Conservation (phyloP, 225 moss, liverwort and hornwort species). For the Marchantia paleacea region DNA sequence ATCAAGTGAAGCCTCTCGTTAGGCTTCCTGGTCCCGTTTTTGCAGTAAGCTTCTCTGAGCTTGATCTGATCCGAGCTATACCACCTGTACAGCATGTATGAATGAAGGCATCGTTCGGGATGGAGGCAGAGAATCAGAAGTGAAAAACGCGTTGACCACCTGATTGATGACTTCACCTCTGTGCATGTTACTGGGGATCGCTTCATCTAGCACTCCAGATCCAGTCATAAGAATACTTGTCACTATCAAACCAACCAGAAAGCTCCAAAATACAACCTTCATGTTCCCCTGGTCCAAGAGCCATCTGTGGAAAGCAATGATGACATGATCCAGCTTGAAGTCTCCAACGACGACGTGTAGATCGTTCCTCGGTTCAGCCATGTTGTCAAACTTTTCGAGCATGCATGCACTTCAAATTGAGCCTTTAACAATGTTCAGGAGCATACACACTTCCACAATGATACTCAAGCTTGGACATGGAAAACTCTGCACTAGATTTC, state of each 20-base stretch:
- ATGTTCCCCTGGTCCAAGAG: neutral
- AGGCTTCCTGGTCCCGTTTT: conserved; percentile 6
- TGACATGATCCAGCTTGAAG: neutral
- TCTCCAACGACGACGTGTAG: neutral
- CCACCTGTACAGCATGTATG: conserved; percentile 6
- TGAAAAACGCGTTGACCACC: conserved; percentile 8
- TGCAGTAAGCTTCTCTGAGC: conserved; percentile 9
- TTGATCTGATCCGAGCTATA: neutral
- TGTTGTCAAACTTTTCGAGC: too few relatives aligned
- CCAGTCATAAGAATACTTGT: neutral
- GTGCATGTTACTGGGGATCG: neutral
- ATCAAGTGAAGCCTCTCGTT: conserved; percentile 2
- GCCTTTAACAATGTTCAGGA: too few relatives aligned
- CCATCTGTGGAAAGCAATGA: neutral
- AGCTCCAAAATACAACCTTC: neutral
- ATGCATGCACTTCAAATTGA: too few relatives aligned
- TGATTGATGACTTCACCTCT: conserved; percentile 1
- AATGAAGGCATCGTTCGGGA: neutral
- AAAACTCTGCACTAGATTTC: too few relatives aligned
- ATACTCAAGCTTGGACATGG: too few relatives aligned
- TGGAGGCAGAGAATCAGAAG: neutral
- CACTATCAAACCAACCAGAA: neutral
- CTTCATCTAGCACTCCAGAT: neutral
- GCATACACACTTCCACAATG: too few relatives aligned
- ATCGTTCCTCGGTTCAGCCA: too few relatives aligned